phyloP scores from a whole-genome alignment of 1,284 basidiomycete genomes.

The Tilletia setariae region DNA sequence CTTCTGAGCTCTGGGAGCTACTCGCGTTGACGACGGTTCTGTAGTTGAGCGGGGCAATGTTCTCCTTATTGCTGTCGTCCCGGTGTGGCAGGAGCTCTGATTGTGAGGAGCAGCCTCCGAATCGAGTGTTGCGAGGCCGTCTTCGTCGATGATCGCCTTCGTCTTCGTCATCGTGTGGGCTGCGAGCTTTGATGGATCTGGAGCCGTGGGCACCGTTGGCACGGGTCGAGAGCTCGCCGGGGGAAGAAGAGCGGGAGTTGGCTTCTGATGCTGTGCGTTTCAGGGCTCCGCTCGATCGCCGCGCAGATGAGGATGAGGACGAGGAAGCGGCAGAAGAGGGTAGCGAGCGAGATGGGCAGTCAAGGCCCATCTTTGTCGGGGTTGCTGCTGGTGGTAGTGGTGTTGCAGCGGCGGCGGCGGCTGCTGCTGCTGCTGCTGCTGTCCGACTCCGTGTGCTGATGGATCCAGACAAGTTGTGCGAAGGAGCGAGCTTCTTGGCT shows the following conservation, averaged over 20 bases:
- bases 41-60: constrained; percentile 46
- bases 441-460: constrained; percentile 2
- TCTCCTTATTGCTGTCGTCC: constrained; percentile 53
- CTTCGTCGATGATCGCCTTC: constrained; percentile 1
- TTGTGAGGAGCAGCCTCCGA: constrained; percentile 35
- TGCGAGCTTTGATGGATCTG: neutral
- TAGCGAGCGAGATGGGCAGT: no score
- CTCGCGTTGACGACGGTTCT: neutral
- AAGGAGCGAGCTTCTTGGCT: no score
- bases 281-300: neutral
- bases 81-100: constrained; percentile 19
- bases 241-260: no score
- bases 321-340: neutral
- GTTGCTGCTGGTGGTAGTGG: neutral
- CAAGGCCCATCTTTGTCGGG: neutral
- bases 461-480: neutral
- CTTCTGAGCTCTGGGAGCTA: neutral
- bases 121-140: constrained; percentile 13
- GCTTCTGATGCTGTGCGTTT: neutral
- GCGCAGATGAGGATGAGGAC: neutral
- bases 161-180: constrained; percentile 15
- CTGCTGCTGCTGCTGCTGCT: neutral
- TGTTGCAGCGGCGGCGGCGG: neutral
- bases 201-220: no score
- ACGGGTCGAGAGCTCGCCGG: no score